Conservation (phyloP, 148 eudicot genomes). For the Cornus kousa region DNA sequence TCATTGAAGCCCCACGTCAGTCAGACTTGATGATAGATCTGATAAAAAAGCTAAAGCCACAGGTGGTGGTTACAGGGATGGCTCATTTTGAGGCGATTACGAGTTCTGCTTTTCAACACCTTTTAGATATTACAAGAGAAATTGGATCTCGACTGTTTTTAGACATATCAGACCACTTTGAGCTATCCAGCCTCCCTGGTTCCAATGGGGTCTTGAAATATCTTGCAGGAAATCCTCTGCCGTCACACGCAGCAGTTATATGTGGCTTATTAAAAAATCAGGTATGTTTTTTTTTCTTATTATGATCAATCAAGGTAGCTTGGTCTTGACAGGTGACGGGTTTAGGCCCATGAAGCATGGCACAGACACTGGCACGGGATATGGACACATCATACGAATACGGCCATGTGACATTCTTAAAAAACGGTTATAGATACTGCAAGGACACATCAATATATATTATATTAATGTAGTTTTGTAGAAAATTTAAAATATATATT, state of each 20-base stretch:
- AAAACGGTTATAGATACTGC: background rate
- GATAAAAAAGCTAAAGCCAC: constrained; percentile 82
- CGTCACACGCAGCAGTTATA: constrained; percentile 82
- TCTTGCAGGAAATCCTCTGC: constrained; percentile 74
- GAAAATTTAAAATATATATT: too few relatives aligned
- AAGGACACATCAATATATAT: background rate
- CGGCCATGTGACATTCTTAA: background rate
- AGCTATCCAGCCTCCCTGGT: constrained; percentile 90
- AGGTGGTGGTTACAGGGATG: constrained; percentile 94
- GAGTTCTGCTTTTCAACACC: constrained; percentile 83
- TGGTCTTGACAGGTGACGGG: too few relatives aligned
- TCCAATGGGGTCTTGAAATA: constrained; percentile 91
- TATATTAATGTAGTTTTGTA: too few relatives aligned
- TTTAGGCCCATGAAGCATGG: too few relatives aligned
- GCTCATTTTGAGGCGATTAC: constrained; percentile 93
- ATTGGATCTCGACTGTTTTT: constrained; percentile 84
- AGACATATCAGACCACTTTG: constrained; percentile 97
- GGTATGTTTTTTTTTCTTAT: constrained; percentile 36
- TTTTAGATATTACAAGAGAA: constrained; percentile 69
- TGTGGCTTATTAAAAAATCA: constrained; percentile 87
- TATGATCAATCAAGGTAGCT: background rate
- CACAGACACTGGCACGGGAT: too few relatives aligned
- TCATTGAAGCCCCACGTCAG: constrained; percentile 92
- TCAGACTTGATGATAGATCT: constrained; percentile 95
- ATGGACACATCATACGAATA: background rate